Base-by-base conservation (phyloP, 2,329 filamentous ascomycete species). In the Colletotrichum sp. region DNA sequence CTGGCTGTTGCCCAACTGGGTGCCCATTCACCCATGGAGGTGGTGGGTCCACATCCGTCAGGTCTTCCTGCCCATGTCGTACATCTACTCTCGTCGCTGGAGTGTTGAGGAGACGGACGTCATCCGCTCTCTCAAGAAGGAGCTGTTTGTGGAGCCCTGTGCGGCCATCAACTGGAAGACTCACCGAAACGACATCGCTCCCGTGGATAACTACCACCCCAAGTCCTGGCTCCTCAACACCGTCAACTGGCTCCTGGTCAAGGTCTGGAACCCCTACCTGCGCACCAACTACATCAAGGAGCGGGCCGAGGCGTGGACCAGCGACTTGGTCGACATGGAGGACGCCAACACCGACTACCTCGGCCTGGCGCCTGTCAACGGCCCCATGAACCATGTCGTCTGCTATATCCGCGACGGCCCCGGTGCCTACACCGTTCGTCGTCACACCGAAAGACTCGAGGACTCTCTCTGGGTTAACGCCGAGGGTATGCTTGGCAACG, bases 21-120 rank as follows among this genome's bases (percentile, higher is more conserved):
- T 95, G 5, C 96, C 96, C 1, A 90, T 98, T 81, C 93, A 95
- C 7, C 96, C 96, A 0, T 98, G 96, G 95, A 89, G 95, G 79
- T 98, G 96, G 96, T 98, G 96, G 96, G 95, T 99, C 81, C 97
- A 99, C 81, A 98, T 98, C 85, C 95, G 97, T n/a, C 93, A 95
- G 85, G 96, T 99, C n/a, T 98, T 96, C 81, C 84, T 98, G 65
- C 94, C 96, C 7, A 98, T 99, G 95, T 93, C 94, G 1, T 98
- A 94, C 82, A 85, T 99, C 57, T 98, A 94, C 88, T 98, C 96
- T 0, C 95, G 94, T 87, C 90, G 90, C 78, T 98, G 95, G 92
- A 90, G 89, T 32, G 94, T 94, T 78, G 94, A 95, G 18, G 89
- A 94, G 79, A 96, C 95, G 55, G 91, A 94, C 6, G 83, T 98